phyloP scores from a whole-genome alignment of 805 yeast species.

The Kluyveromyces starmeri region DNA sequence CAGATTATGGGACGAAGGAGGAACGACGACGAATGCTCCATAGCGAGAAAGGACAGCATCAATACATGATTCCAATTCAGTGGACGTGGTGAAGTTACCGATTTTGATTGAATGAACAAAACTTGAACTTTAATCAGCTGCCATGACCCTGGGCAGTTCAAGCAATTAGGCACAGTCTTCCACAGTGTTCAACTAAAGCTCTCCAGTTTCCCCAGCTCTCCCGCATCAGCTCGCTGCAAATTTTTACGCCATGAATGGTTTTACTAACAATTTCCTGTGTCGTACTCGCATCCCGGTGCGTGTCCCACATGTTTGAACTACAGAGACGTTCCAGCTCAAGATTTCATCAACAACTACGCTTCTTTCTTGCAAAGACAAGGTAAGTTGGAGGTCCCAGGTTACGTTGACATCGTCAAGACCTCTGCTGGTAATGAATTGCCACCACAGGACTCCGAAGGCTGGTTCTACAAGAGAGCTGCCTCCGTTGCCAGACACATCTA shows the following conservation, averaged over 20 bases:
- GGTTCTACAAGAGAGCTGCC: conserved; percentile 99
- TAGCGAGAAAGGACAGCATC: no score
- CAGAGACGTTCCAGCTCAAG: conserved; percentile 99
- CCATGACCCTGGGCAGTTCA: no score
- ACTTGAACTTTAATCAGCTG: no score
- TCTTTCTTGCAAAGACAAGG: conserved; percentile 99
- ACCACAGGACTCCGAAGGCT: conserved; percentile 98
- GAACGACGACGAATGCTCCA: no score
- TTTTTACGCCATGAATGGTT: neutral
- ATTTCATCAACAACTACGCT: conserved; percentile 98
- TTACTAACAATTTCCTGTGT: conserved; percentile 28
- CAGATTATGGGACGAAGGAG: no score
- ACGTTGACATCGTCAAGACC: conserved; percentile 99
- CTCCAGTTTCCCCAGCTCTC: no score
- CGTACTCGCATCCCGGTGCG: neutral
- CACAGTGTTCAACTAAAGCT: no score
- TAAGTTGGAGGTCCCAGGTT: conserved; percentile 98
- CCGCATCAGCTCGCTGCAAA: no score
- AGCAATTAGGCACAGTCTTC: no score
- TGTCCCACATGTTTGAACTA: conserved; percentile 9
- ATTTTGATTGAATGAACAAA: no score
- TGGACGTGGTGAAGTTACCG: no score
- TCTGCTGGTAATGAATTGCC: conserved; percentile 98
- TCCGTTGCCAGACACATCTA: conserved; percentile 99
- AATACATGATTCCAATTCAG: no score